phyloP scores from a whole-genome alignment of 139 green algal genomes.

The Auxenochlorella pyrenoidosa region DNA sequence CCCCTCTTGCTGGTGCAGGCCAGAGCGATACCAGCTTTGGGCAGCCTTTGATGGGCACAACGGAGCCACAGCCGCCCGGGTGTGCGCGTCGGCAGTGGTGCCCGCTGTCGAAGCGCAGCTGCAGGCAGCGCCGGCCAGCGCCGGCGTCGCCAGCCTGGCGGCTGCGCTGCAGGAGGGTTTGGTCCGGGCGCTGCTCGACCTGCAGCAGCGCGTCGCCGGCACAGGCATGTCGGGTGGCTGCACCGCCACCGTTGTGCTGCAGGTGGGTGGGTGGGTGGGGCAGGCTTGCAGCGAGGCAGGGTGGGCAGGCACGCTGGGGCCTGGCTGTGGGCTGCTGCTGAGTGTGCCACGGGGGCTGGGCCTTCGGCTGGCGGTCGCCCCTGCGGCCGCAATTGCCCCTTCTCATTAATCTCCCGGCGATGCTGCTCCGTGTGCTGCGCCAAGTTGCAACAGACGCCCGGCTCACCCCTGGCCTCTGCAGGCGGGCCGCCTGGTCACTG shows the following conservation, averaged over 20 bases:
- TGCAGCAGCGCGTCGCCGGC: background rate
- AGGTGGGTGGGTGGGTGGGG: background rate
- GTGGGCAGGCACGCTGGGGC: no score
- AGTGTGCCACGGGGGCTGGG: no score
- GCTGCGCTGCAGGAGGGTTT: background rate
- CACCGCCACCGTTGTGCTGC: conserved; percentile 5
- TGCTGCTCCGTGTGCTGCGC: no score
- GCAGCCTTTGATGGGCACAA: conserved; percentile 19
- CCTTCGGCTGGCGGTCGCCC: no score
- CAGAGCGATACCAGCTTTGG: background rate
- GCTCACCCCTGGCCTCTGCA: background rate
- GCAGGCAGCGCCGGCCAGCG: background rate
- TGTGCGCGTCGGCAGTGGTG: background rate
- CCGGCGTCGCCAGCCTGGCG: background rate
- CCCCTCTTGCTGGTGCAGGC: background rate
- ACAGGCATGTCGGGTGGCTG: background rate
- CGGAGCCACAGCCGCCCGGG: background rate
- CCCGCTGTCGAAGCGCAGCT: background rate
- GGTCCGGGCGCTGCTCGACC: background rate
- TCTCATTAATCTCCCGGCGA: no score
- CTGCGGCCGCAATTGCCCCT: no score
- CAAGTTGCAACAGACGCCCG: no score
- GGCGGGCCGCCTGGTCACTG: background rate
- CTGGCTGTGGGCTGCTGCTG: no score
- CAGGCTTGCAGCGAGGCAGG: background rate